Conservation (phyloP, 352 stramenopile genomes). For the Peronosclerospora sorghi region DNA sequence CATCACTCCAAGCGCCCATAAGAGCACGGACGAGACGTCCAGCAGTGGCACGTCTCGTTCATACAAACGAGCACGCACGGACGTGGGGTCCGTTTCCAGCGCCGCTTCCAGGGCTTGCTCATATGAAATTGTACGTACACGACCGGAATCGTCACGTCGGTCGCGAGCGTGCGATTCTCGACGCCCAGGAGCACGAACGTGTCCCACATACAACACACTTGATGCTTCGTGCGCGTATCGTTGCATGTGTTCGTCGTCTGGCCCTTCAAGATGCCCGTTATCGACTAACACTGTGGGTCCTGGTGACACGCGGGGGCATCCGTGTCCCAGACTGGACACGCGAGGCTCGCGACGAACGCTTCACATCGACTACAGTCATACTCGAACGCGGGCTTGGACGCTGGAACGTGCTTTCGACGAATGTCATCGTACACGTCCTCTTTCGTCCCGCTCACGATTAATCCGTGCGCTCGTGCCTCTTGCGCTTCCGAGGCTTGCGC, state of each 20-base stretch:
- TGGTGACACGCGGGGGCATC: conserved; percentile 26
- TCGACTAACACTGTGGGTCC: conserved; percentile 28
- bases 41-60: conserved; percentile 35
- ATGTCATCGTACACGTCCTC: no score
- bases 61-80: conserved; percentile 34
- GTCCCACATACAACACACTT: conserved; percentile 75
- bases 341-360: no score
- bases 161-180: conserved; percentile 31
- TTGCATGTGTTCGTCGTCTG: conserved; percentile 9
- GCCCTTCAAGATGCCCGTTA: conserved; percentile 50
- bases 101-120: conserved; percentile 35
- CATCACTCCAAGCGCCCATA: conserved; percentile 49
- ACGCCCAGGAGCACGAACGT: conserved; percentile 67
- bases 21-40: conserved; percentile 43
- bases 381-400: no score
- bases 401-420: no score
- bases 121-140: conserved; percentile 54
- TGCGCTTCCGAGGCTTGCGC: no score
- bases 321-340: conserved; percentile 35
- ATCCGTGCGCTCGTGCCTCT: no score
- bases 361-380: no score
- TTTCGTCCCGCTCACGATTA: no score
- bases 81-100: conserved; percentile 24
- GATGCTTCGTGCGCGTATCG: conserved; percentile 15
- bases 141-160: conserved; percentile 39